Conservation (phyloP, 2,329 filamentous ascomycete genomes). For the Chrysosporium keratinophilum region DNA sequence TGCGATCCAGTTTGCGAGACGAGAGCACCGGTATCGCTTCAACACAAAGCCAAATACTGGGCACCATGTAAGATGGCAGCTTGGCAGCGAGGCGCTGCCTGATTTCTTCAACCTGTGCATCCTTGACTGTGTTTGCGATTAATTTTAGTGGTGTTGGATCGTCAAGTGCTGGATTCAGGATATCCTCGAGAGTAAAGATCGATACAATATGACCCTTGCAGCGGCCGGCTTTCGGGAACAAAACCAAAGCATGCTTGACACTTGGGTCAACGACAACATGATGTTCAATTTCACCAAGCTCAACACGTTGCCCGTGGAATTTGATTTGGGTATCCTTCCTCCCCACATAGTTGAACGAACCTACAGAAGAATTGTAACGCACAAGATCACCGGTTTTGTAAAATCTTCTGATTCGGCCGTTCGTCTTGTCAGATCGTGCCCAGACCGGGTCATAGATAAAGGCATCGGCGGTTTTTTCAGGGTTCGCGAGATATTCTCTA, state of each 20-base stretch:
- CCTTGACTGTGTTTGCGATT: slow-evolving; percentile 18
- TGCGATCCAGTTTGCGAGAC: slow-evolving; percentile 40
- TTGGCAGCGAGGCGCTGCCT: slow-evolving; percentile 23
- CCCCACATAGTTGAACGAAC: slow-evolving; percentile 39
- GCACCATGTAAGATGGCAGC: slow-evolving; percentile 42
- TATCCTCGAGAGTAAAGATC: slow-evolving; percentile 24
- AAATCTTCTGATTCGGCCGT: slow-evolving; percentile 22
- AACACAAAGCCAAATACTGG: slow-evolving; percentile 39
- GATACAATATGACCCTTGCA: slow-evolving; percentile 26
- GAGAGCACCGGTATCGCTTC: slow-evolving; percentile 35
- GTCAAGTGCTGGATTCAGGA: not conserved
- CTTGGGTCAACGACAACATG: slow-evolving; percentile 24
- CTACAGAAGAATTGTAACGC: slow-evolving; percentile 29
- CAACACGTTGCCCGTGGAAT: slow-evolving; percentile 55
- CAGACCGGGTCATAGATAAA: slow-evolving; percentile 50
- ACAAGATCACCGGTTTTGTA: slow-evolving; percentile 36
- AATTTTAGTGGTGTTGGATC: slow-evolving; percentile 21
- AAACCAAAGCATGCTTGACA: slow-evolving; percentile 29
- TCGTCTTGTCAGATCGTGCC: slow-evolving; percentile 31
- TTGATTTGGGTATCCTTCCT: slow-evolving; percentile 61
- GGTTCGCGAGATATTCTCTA: slow-evolving; percentile 51
- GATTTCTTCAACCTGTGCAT: slow-evolving; percentile 20
- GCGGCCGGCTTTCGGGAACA: slow-evolving; percentile 30
- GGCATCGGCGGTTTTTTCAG: slow-evolving; percentile 46
- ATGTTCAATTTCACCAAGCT: slow-evolving; percentile 45